Percentiles rank a stretch among this genome's conserved stretches.
phyloP scores from a whole-genome alignment of 2,329 filamentous ascomycete species.

The Fusarium virguliforme region DNA sequence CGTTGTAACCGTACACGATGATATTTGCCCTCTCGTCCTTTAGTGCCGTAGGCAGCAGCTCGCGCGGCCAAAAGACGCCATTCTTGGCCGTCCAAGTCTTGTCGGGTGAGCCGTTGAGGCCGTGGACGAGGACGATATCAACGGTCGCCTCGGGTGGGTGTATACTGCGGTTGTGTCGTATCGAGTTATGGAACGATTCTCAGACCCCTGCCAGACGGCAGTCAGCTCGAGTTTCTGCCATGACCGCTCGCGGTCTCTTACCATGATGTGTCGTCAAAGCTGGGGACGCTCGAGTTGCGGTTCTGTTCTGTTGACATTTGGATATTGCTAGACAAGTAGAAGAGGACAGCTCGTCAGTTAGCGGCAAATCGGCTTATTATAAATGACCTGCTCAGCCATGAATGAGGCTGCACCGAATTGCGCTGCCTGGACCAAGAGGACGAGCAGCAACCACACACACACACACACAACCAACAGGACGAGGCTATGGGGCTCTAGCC shows the following conservation, averaged over 20 bases:
- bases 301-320: slow-evolving; percentile 34
- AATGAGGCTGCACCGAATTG: slow-evolving; percentile 30
- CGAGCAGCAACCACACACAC: slow-evolving; percentile 27
- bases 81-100: slow-evolving; percentile 74
- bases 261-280: slow-evolving; percentile 48
- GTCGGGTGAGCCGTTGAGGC: slow-evolving; percentile 76
- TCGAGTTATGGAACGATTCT: slow-evolving; percentile 56
- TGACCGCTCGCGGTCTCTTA: slow-evolving; percentile 27
- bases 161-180: slow-evolving; percentile 74
- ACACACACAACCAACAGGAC: slow-evolving; percentile 11
- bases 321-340: slow-evolving; percentile 3
- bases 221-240: slow-evolving; percentile 5
- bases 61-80: slow-evolving; percentile 78
- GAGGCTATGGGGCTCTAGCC: slow-evolving; percentile 20
- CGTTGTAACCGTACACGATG: slow-evolving; percentile 83
- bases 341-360: neutral
- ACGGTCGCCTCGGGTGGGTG: slow-evolving; percentile 71
- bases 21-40: slow-evolving; percentile 73
- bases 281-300: slow-evolving; percentile 23
- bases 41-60: slow-evolving; percentile 76
- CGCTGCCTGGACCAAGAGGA: slow-evolving; percentile 25
- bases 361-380: slow-evolving; percentile 24
- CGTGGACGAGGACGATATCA: slow-evolving; percentile 80
- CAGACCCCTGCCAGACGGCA: slow-evolving; percentile 57
- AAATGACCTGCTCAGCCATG: slow-evolving; percentile 25